Evolutionary conservation across 495 filamentous ascomycete genomes (phyloP).

Genomic region (Astrocystis sublimbata): DNA sequence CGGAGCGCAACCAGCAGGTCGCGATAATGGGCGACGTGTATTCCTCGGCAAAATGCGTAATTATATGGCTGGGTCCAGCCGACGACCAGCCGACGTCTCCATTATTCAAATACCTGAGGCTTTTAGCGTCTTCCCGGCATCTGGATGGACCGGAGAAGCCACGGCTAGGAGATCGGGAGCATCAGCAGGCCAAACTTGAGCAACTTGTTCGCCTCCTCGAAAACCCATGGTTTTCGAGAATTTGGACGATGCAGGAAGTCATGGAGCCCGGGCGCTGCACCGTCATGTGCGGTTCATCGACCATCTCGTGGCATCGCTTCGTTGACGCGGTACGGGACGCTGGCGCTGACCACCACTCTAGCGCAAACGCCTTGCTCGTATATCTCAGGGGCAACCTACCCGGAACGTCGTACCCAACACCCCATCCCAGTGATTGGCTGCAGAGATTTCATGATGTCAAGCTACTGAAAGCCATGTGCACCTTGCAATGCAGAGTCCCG

Average conservation of each 20-base stretch:
- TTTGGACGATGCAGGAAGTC: constrained; percentile 32
- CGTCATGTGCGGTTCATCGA: constrained; percentile 22
- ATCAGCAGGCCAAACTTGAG: neutral
- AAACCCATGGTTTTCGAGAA: constrained; percentile 25
- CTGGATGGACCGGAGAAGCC: neutral
- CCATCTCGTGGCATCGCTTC: constrained; percentile 22
- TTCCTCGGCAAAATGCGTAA: constrained; percentile 26
- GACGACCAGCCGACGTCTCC: neutral
- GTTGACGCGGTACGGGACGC: neutral
- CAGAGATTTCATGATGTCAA: constrained; percentile 21
- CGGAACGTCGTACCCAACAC: neutral
- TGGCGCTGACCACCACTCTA: neutral
- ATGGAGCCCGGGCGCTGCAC: constrained; percentile 21
- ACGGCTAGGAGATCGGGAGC: neutral
- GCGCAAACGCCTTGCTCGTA: constrained; percentile 11
- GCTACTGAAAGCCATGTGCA: constrained; percentile 27
- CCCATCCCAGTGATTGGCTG: constrained; percentile 23
- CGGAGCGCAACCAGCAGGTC: constrained; percentile 30
- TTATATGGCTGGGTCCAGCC: constrained; percentile 30
- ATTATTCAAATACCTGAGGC: neutral
- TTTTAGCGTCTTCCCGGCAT: neutral
- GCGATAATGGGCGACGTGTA: constrained; percentile 37
- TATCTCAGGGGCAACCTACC: neutral
- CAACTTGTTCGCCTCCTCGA: constrained; percentile 19
- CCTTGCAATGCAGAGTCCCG: constrained; percentile 26